Percentiles rank a stretch among this genome's conserved stretches.
Evolutionary conservation across 176 grass and related monocot species (phyloP).

Genomic region (Triticum turgidum): DNA sequence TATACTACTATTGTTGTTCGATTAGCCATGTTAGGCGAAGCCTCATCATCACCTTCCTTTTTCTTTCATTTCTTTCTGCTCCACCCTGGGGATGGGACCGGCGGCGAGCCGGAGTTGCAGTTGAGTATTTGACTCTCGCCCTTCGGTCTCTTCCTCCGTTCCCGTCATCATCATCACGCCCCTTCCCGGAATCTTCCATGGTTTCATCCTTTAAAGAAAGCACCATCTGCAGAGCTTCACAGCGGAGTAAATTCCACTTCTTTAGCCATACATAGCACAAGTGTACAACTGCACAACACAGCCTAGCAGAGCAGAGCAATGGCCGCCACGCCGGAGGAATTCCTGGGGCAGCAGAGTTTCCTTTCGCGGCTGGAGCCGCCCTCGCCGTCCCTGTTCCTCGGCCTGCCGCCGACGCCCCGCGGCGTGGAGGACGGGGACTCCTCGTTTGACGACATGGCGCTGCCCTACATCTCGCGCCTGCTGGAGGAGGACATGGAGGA

Average conservation of each 20-base stretch:
- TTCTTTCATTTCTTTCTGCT: neutral
- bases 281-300: neutral
- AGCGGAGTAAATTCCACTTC: neutral
- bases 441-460: conserved; percentile 19
- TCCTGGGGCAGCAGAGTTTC: neutral
- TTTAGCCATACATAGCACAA: neutral
- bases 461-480: conserved; percentile 33
- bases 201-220: neutral
- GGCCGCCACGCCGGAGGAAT: neutral
- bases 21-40: neutral
- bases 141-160: neutral
- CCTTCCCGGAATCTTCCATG: neutral
- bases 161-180: neutral
- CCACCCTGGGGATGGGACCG: neutral
- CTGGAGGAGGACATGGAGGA: conserved; percentile 41
- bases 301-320: conserved; percentile 9
- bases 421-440: neutral
- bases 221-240: neutral
- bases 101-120: neutral
- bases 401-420: conserved; percentile 20
- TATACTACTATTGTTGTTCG: neutral
- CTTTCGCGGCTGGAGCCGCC: neutral
- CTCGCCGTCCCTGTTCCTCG: conserved; percentile 34
- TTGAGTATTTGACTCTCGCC: neutral
- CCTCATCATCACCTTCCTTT: neutral